Evolutionary conservation across 2,329 filamentous ascomycete genomes (phyloP), one percentile per base, ranked within the genome.

Genomic region (Fusarium zealandicum): DNA sequence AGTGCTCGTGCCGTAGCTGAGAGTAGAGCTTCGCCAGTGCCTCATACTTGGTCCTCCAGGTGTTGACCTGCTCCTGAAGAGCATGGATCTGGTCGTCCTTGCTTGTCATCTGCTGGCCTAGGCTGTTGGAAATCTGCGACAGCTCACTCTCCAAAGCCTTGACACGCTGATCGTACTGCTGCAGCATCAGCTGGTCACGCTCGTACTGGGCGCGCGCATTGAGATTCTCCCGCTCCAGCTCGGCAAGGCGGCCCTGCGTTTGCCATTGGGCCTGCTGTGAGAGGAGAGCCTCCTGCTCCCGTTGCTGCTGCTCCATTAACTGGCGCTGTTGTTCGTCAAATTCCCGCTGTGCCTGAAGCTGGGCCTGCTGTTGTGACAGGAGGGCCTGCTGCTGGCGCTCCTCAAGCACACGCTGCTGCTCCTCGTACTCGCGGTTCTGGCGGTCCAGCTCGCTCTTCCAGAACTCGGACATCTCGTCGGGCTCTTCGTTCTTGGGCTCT

Each of bases 11-110:
- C 45, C 95, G 89, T 57, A 99, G 80, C 75, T 99, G 95, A 7
- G 93, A 97, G 76, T 99, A 99, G 12, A 99, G 82, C 78, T 98
- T 99, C 18, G 95, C 95, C 42, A 99, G 79, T 1, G 93, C 90
- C 73, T 99, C 95, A 70, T 99, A 99, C 75, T 99, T 99, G 45
- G 90, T 89, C 53, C 95, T 85, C 95, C 95, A 99, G 0, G 93
- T 97, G 74, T 97, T 97, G 62, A 98, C 90, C 76, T 98, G 95
- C 76, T 98, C 95, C 70, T 98, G 95, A 16, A 99, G 80, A 2
- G 95, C 88, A 18, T 88, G 83, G 66, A 99, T 93, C 74, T 98
- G 93, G 65, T 98, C 95, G 69, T 99, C 95, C 72, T 93, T 96
- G 71, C 93, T 97, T 30, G 82, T 78, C 45, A 90, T 87, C 71